Conservation (phyloP, 2,329 filamentous ascomycete genomes). For the Geosmithia morbida region DNA sequence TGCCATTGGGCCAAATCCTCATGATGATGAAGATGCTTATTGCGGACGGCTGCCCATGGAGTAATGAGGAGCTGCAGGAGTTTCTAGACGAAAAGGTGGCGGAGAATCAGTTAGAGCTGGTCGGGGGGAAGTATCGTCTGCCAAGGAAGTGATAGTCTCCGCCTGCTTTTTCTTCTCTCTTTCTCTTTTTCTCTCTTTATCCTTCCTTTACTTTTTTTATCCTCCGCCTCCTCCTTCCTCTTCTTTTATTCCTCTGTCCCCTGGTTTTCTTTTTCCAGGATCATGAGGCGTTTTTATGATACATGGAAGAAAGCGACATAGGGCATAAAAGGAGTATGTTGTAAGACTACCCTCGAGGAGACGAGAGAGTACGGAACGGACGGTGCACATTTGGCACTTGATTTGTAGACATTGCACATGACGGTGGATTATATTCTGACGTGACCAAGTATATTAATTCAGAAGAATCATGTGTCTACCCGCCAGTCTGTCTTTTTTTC, state of each 20-base stretch:
- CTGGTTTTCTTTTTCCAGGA: too few species aligned
- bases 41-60: conserved; percentile 77
- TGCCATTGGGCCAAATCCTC: conserved; percentile 67
- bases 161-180: neutral
- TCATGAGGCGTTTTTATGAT: too few species aligned
- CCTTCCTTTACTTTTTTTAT: neutral
- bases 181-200: neutral
- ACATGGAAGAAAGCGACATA: too few species aligned
- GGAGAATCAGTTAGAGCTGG: conserved; percentile 53
- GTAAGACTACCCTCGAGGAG: too few species aligned
- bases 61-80: conserved; percentile 72
- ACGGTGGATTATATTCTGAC: neutral
- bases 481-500: too few species aligned
- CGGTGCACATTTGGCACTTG: neutral
- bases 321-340: too few species aligned
- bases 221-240: neutral
- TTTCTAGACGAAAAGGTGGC: conserved; percentile 69
- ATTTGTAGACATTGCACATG: neutral
- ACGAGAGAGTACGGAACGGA: neutral
- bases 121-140: conserved; percentile 56
- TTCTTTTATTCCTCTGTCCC: too few species aligned
- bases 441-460: neutral
- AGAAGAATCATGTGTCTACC: too few species aligned
- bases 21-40: conserved; percentile 96
- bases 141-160: conserved; percentile 33